A percentile compares a stretch with the other conserved stretches of the same genome.
These are phyloP conservation scores for Penicillium cataractarum DNA, from an alignment of 495 filamentous ascomycete species.

Conservation along the genomic window DNA sequence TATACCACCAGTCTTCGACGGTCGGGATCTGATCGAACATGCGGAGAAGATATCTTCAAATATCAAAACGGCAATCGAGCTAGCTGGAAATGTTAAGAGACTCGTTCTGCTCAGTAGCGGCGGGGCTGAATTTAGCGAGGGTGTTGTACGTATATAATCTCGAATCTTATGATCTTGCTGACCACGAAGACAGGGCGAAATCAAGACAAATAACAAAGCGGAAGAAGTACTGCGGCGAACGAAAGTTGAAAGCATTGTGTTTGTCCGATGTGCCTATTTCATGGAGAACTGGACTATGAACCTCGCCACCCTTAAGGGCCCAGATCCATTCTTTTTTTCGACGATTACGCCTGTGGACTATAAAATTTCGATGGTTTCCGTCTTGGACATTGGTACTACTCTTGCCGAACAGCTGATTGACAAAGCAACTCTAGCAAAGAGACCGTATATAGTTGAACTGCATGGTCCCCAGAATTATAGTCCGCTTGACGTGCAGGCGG, in stretches of 20 bases:
- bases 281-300: slow-evolving; percentile 12
- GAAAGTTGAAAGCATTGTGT: slow-evolving; percentile 3
- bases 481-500: slow-evolving; percentile 2
- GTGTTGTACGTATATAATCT: slow-evolving; percentile 7
- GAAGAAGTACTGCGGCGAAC: slow-evolving; percentile 5
- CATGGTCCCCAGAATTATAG: slow-evolving; percentile 4
- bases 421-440: not conserved
- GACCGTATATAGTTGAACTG: not conserved
- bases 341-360: slow-evolving; percentile 6
- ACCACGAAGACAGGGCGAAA: not conserved
- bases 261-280: slow-evolving; percentile 6
- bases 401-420: not conserved
- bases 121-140: slow-evolving; percentile 9
- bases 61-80: slow-evolving; percentile 6
- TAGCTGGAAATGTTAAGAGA: slow-evolving; percentile 2
- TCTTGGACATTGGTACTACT: not conserved
- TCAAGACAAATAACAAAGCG: slow-evolving; percentile 5
- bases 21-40: slow-evolving; percentile 1
- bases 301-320: not conserved
- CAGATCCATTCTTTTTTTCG: slow-evolving; percentile 9
- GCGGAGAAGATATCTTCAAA: not conserved
- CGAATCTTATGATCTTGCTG: not conserved
- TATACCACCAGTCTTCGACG: slow-evolving; percentile 1
- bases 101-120: slow-evolving; percentile 11
- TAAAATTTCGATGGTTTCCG: slow-evolving; percentile 1